Evolutionary conservation across 306 rosid species (phyloP).

Genomic region (Quercus bicolor): DNA sequence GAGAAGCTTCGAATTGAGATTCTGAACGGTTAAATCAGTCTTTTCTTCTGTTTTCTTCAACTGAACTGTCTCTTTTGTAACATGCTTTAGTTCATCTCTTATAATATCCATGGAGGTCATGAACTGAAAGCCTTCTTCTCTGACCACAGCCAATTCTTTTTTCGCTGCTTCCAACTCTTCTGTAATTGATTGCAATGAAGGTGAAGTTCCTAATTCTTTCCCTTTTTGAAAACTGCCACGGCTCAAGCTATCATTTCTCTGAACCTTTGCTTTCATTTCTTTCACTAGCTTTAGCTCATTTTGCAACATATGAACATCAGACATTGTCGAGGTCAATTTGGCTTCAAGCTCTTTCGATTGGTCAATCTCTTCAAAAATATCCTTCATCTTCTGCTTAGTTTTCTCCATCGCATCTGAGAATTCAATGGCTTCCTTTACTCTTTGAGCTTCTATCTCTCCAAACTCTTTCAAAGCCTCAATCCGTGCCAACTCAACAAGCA

Average conservation of each 20-base stretch:
- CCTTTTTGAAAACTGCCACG: conserved; percentile 22
- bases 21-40: conserved; percentile 40
- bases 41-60: conserved; percentile 51
- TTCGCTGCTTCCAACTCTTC: conserved; percentile 60
- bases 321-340: conserved; percentile 52
- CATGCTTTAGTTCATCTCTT: conserved; percentile 69
- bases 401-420: conserved; percentile 41
- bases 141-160: conserved; percentile 57
- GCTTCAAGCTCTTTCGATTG: conserved; percentile 57
- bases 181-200: conserved; percentile 32
- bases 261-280: conserved; percentile 38
- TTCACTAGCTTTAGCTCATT: conserved; percentile 50
- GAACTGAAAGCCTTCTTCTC: conserved; percentile 72
- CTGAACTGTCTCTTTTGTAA: conserved; percentile 36
- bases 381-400: conserved; percentile 38
- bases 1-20: conserved; percentile 65
- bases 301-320: conserved; percentile 62
- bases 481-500: conserved; percentile 74
- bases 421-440: conserved; percentile 48
- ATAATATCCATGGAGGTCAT: conserved; percentile 84
- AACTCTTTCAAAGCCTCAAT: conserved; percentile 82
- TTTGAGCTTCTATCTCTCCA: conserved; percentile 46
- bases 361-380: conserved; percentile 44
- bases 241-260: conserved; percentile 34
- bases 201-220: conserved; percentile 37